phyloP scores from a whole-genome alignment of 192 early-diverging fungal species.

The Coemansia sp. region DNA sequence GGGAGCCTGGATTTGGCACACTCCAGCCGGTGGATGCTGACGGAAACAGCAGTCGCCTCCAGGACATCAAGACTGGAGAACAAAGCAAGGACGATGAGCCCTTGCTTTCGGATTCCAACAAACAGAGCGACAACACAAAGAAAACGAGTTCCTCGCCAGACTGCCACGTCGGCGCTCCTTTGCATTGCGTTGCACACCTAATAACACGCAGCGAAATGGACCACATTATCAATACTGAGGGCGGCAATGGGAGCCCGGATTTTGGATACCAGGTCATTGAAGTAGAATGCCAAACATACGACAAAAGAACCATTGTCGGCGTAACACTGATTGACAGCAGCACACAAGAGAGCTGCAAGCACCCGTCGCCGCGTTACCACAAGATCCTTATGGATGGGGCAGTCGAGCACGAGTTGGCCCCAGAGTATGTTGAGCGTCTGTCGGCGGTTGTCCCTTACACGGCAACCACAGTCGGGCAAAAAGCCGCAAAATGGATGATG shows the following conservation, averaged over 20 bases:
- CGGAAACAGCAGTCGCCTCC: not conserved
- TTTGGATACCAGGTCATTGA: slow-evolving; percentile 45
- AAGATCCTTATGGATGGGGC: slow-evolving; percentile 42
- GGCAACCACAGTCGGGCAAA: slow-evolving; percentile 30
- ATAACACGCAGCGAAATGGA: slow-evolving; percentile 42
- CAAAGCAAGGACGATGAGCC: not conserved
- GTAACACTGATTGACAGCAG: slow-evolving; percentile 27
- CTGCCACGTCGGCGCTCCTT: slow-evolving; percentile 25
- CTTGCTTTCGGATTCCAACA: not conserved
- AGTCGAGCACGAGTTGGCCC: slow-evolving; percentile 31
- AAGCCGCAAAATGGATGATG: slow-evolving; percentile 25
- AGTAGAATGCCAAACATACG: slow-evolving; percentile 35
- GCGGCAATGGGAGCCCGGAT: slow-evolving; percentile 46
- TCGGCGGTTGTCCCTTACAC: slow-evolving; percentile 24
- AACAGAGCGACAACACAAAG: not conserved
- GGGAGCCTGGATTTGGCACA: slow-evolving; percentile 51
- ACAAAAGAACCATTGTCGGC: slow-evolving; percentile 20
- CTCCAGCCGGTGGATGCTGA: slow-evolving; percentile 21
- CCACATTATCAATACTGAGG: slow-evolving; percentile 50
- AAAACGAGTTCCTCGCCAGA: slow-evolving; percentile 4
- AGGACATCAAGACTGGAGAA: not conserved
- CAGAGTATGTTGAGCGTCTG: slow-evolving; percentile 39
- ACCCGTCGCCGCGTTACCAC: slow-evolving; percentile 45
- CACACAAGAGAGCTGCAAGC: slow-evolving; percentile 9
- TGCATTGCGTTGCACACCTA: slow-evolving; percentile 46